Evolutionary conservation across 2,329 filamentous ascomycete species (phyloP).

Genomic region (Fusarium camptoceras): DNA sequence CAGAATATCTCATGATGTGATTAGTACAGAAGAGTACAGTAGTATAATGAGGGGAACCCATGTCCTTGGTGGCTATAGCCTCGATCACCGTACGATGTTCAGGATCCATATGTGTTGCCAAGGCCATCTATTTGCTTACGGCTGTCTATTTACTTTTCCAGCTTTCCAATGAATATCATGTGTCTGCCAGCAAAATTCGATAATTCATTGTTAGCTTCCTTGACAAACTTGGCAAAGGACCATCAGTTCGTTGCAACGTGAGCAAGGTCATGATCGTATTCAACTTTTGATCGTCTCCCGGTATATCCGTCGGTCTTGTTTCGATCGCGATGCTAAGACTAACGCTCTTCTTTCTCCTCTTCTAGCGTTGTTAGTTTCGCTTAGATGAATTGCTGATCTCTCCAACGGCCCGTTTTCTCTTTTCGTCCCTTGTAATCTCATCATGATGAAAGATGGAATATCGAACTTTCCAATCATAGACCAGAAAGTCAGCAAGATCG

Average conservation of each 20-base stretch:
- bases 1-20: slow-evolving; percentile 14
- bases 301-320: background rate
- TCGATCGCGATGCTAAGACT: slow-evolving; percentile 14
- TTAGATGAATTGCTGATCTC: slow-evolving; percentile 1
- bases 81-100: slow-evolving; percentile 10
- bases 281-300: slow-evolving; percentile 5
- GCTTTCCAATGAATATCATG: slow-evolving; percentile 4
- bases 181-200: slow-evolving; percentile 25
- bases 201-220: slow-evolving; percentile 20
- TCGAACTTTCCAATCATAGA: slow-evolving; percentile 7
- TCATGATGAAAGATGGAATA: background rate
- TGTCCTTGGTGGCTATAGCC: slow-evolving; percentile 22
- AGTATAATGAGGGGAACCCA: slow-evolving; percentile 27
- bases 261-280: slow-evolving; percentile 11
- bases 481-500: slow-evolving; percentile 9
- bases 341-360: background rate
- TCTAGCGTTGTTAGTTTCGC: background rate
- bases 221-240: slow-evolving; percentile 13
- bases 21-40: background rate
- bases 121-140: slow-evolving; percentile 21
- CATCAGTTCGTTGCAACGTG: slow-evolving; percentile 9
- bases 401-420: slow-evolving; percentile 8
- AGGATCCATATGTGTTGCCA: slow-evolving; percentile 21
- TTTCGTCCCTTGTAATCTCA: background rate
- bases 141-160: slow-evolving; percentile 8